phyloP scores from a whole-genome alignment of 257 asterid species.

The Solanum arcanum region DNA sequence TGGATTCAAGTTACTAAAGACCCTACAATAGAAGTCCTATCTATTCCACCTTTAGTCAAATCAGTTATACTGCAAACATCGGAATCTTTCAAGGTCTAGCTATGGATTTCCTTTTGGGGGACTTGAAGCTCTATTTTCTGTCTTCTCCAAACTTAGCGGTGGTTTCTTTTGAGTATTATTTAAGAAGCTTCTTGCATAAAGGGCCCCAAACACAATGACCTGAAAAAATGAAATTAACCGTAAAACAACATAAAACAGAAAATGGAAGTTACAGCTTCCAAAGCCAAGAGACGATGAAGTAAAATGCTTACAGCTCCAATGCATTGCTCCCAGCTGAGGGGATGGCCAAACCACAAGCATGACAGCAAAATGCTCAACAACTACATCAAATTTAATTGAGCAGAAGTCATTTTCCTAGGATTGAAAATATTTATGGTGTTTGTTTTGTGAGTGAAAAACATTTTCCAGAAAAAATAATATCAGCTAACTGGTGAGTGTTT shows the following conservation, averaged over 20 bases:
- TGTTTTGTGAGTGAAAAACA: not conserved
- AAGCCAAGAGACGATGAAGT: not conserved
- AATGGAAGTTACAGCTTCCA: not conserved
- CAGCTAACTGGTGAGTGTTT: not conserved
- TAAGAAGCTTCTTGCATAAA: slow-evolving; percentile 65
- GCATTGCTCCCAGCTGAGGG: slow-evolving; percentile 79
- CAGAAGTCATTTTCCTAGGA: not conserved
- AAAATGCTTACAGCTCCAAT: slow-evolving; percentile 69
- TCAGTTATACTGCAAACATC: not conserved
- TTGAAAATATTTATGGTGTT: not conserved
- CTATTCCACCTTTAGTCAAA: not conserved
- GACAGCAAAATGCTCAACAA: slow-evolving; percentile 86
- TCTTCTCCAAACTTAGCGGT: slow-evolving; percentile 18
- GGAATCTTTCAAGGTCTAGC: not conserved
- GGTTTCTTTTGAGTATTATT: slow-evolving; percentile 33
- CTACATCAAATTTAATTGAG: slow-evolving; percentile 19
- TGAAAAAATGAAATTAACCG: slow-evolving; percentile 12
- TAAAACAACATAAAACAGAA: not conserved
- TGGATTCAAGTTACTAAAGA: not conserved
- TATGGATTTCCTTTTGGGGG: slow-evolving; percentile 32
- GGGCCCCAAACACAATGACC: slow-evolving; percentile 81
- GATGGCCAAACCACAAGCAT: slow-evolving; percentile 88
- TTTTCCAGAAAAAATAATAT: not conserved
- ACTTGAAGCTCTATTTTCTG: slow-evolving; percentile 32
- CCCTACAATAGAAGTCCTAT: not conserved